Conservation (phyloP, 176 grass and related monocot genomes). For the Raddia guianensis region DNA sequence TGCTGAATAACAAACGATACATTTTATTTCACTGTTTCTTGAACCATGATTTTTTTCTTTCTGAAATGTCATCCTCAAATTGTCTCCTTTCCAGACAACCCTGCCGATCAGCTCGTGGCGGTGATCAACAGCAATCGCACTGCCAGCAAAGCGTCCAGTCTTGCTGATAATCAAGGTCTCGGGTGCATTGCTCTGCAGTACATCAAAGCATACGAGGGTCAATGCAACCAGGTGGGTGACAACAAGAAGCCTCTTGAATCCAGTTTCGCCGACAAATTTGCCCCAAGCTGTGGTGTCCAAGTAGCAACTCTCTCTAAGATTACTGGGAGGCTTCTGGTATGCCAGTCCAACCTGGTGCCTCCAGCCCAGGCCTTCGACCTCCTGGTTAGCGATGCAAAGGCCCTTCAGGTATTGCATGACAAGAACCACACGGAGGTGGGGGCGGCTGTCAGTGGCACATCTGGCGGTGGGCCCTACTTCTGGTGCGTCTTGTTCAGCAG, state of each 20-base stretch:
- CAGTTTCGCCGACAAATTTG: conserved; percentile 70
- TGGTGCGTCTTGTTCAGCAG: conserved; percentile 88
- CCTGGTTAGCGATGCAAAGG: conserved; percentile 54
- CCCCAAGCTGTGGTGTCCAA: conserved; percentile 75
- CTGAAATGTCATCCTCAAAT: conserved; percentile 1
- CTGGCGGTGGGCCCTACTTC: conserved; percentile 66
- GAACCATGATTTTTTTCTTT: conserved; percentile 6
- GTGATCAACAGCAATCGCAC: conserved; percentile 84
- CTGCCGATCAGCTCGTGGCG: conserved; percentile 72
- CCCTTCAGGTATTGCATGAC: conserved; percentile 60
- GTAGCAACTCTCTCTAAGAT: conserved; percentile 65
- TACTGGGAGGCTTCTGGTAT: conserved; percentile 74
- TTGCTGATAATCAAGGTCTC: conserved; percentile 71
- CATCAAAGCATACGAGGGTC: conserved; percentile 85
- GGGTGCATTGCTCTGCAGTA: conserved; percentile 92
- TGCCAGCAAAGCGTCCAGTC: conserved; percentile 61
- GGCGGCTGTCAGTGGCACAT: conserved; percentile 66
- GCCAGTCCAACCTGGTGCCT: conserved; percentile 62
- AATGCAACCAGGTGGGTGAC: conserved; percentile 59
- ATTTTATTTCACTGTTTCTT: background rate
- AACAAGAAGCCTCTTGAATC: conserved; percentile 74
- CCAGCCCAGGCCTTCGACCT: conserved; percentile 65
- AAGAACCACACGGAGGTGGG: conserved; percentile 86
- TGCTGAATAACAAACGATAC: background rate
- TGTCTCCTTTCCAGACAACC: conserved; percentile 62